Base-by-base conservation (phyloP, 148 eudicot genomes). In the Silene conica region DNA sequence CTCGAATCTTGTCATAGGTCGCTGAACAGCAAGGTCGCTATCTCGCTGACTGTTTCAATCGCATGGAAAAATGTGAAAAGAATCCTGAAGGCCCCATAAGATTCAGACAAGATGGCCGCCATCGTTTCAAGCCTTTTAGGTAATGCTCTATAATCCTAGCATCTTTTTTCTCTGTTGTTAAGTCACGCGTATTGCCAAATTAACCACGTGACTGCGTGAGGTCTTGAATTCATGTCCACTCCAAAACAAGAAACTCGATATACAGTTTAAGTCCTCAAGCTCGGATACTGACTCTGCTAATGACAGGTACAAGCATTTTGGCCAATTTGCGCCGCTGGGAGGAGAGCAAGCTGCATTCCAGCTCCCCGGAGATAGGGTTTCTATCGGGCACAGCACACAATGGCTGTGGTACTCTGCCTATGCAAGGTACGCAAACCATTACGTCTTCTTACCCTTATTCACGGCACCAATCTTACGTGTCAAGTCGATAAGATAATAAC, bases 281-380 rank as follows among this genome's bases (percentile, higher is more conserved):
- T 50, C 55, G 9, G 55, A 50, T 50, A 50, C 55, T 50, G 55
- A 50, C 55, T 50, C 14, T 3, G 55, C 55, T 50, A 15, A 38
- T 50, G 14, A 50, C 73, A 92, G 97, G 91, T 92, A 92, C 78
- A 80, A 78, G 79, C 97, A 92, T 85, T 73, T 92, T 2, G 97
- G 97, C 18, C 97, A 92, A 72, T 92, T 92, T 82, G 97, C 97
- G 62, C 97, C 97, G 34, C 83, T 92, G 64, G 97, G 97, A 83
- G 97, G 97, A 73, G 97, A 92, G 76, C 95, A 92, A 80, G 89
- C 97, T 63, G 97, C 97, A 62, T 95, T 95, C 22, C 88, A 92
- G 79, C 97, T 92, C 58, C 97, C 97, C 4, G 97, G 97, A 74
- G 97, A 92, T 74, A 87, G 90, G 87, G 92, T 92, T 26, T 92